Percentiles rank a stretch among this genome's conserved stretches.
Conservation (phyloP, 2,329 filamentous ascomycete species). For the Pyricularia sp. region DNA sequence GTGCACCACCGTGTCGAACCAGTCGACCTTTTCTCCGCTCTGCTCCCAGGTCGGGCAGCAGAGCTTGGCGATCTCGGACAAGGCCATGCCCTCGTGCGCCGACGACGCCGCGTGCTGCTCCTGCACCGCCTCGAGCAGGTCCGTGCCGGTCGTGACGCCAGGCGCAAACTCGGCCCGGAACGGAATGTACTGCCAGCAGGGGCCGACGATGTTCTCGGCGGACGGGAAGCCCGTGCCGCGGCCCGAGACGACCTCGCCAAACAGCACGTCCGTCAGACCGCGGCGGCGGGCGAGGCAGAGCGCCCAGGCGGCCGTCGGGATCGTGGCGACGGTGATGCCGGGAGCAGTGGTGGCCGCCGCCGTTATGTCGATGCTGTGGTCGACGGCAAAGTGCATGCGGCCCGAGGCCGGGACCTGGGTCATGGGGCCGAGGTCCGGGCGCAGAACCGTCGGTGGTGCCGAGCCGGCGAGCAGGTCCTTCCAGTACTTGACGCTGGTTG, state of each 20-base stretch:
- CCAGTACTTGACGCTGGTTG: slow-evolving; percentile 48
- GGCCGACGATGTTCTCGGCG: slow-evolving; percentile 46
- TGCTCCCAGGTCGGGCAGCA: slow-evolving; percentile 24
- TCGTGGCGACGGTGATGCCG: slow-evolving; percentile 48
- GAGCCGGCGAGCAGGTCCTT: slow-evolving; percentile 42
- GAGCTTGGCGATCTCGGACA: slow-evolving; percentile 33
- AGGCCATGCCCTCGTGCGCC: slow-evolving; percentile 39
- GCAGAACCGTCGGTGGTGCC: slow-evolving; percentile 28
- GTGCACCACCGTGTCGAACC: slow-evolving; percentile 45
- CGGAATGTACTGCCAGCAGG: slow-evolving; percentile 55
- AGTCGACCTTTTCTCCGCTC: slow-evolving; percentile 18
- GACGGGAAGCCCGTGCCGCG: slow-evolving; percentile 38
- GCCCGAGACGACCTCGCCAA: slow-evolving; percentile 53
- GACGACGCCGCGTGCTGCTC: slow-evolving; percentile 44
- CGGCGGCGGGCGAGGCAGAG: slow-evolving; percentile 45
- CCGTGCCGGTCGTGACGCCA: slow-evolving; percentile 31
- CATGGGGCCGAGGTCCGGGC: slow-evolving; percentile 14
- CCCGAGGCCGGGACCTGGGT: slow-evolving; percentile 18
- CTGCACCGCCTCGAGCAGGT: slow-evolving; percentile 40
- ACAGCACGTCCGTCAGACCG: slow-evolving; percentile 41
- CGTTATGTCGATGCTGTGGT: slow-evolving; percentile 30
- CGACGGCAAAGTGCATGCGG: slow-evolving; percentile 26
- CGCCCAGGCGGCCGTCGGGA: slow-evolving; percentile 57
- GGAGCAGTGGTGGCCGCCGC: slow-evolving; percentile 7
- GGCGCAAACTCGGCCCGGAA: slow-evolving; percentile 37